Percentiles rank a stretch among this genome's conserved stretches.
Conservation (phyloP, 225 moss, liverwort and hornwort species). For the Straminergon stramineum region DNA sequence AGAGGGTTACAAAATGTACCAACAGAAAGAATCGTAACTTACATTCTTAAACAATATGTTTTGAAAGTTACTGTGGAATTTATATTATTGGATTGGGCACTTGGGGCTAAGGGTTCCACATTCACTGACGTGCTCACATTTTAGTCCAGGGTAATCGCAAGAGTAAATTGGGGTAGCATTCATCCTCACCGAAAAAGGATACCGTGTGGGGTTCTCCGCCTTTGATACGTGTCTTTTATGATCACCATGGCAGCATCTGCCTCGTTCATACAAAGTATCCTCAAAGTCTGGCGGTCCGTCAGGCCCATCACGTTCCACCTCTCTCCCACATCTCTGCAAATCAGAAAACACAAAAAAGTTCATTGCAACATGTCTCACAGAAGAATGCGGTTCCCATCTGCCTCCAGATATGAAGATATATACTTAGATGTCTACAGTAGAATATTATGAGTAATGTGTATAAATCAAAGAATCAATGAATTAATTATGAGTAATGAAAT, state of each 20-base stretch:
- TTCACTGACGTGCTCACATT: background rate
- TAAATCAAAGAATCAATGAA: background rate
- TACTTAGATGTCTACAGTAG: background rate
- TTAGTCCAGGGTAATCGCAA: background rate
- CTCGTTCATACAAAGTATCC: background rate
- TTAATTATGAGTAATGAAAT: background rate
- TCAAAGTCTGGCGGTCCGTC: slow-evolving; percentile 23
- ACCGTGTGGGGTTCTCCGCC: slow-evolving; percentile 13
- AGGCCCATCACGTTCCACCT: background rate
- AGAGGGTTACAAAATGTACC: background rate
- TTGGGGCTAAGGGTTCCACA: background rate
- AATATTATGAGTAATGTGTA: background rate
- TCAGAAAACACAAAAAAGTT: background rate
- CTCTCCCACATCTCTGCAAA: slow-evolving; percentile 12
- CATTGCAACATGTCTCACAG: background rate
- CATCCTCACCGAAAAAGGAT: slow-evolving; percentile 18
- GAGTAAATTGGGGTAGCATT: background rate
- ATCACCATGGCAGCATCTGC: slow-evolving; percentile 27
- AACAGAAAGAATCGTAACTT: background rate
- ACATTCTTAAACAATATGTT: background rate
- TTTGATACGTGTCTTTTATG: slow-evolving; percentile 23
- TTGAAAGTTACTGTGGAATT: background rate
- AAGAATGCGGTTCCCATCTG: background rate
- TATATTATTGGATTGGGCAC: background rate
- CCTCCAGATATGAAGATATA: background rate